These are phyloP conservation scores for Glycine tomentella DNA, from an alignment of 306 rosid genomes.

Conservation along the genomic window DNA sequence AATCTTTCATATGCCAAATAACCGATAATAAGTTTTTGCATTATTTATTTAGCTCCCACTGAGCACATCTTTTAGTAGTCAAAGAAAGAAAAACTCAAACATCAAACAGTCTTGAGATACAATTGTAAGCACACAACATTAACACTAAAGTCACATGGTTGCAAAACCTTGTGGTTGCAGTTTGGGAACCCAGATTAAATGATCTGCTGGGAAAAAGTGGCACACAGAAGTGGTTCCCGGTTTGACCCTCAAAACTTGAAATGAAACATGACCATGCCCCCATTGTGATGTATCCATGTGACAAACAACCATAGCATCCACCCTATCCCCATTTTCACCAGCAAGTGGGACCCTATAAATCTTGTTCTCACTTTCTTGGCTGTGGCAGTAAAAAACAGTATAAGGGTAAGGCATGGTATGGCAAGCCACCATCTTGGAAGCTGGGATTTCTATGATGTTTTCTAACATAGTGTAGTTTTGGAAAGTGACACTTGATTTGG, in stretches of 20 bases:
- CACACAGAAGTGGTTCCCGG: slow-evolving; percentile 78
- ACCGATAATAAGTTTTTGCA: not conserved
- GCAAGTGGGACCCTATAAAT: slow-evolving; percentile 54
- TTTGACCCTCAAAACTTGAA: slow-evolving; percentile 57
- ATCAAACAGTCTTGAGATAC: not conserved
- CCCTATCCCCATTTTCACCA: slow-evolving; percentile 72
- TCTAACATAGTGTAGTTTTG: slow-evolving; percentile 72
- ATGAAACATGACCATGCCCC: slow-evolving; percentile 69
- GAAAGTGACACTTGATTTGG: slow-evolving; percentile 57
- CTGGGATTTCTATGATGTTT: slow-evolving; percentile 50
- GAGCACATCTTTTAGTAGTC: not conserved
- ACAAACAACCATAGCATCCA: slow-evolving; percentile 74
- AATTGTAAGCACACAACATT: not conserved
- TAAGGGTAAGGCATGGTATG: slow-evolving; percentile 87
- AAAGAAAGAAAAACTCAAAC: slow-evolving; percentile 1
- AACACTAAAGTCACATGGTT: not conserved
- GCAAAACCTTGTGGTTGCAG: not conserved
- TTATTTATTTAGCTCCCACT: not conserved
- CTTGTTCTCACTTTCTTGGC: slow-evolving; percentile 60
- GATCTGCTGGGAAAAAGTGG: slow-evolving; percentile 85
- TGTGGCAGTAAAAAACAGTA: slow-evolving; percentile 72
- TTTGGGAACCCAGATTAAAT: slow-evolving; percentile 66
- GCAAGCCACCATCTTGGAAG: slow-evolving; percentile 81
- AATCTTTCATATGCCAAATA: not conserved
- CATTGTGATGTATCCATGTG: slow-evolving; percentile 85